These are phyloP conservation scores for Dothidotthia symphoricarpi DNA, from an alignment of 2,329 filamentous ascomycete species.

Conservation along the genomic window DNA sequence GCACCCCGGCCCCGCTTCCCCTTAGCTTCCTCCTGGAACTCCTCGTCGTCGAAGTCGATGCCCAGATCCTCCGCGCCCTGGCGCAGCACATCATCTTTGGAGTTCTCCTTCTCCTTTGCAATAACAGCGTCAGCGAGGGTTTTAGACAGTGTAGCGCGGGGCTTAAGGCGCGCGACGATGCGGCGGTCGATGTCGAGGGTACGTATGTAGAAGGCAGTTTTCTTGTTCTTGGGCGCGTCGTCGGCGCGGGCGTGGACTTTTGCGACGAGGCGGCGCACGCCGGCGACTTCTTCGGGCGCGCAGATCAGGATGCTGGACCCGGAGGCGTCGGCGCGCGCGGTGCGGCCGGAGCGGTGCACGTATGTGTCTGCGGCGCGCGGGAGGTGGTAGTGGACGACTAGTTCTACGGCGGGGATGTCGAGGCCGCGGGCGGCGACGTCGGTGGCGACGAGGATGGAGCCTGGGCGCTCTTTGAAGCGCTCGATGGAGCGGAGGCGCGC, in stretches of 20 bases:
- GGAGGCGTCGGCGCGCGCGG: conserved; percentile 74
- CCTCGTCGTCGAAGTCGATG: conserved; percentile 88
- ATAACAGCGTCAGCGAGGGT: conserved; percentile 77
- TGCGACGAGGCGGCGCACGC: conserved; percentile 76
- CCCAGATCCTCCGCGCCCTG: conserved; percentile 87
- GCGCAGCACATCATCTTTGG: conserved; percentile 81
- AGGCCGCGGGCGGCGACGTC: conserved; percentile 92
- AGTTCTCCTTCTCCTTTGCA: conserved; percentile 82
- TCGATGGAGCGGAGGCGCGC: conserved; percentile 90
- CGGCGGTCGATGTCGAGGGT: conserved; percentile 81
- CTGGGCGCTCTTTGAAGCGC: conserved; percentile 68
- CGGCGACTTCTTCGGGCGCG: conserved; percentile 83
- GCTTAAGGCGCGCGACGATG: conserved; percentile 71
- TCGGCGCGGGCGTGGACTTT: conserved; percentile 72
- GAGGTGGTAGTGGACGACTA: conserved; percentile 93
- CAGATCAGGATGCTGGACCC: conserved; percentile 88
- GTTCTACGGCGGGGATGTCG: conserved; percentile 85
- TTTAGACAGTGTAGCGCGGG: conserved; percentile 78
- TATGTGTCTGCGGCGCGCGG: conserved; percentile 90
- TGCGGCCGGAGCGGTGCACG: conserved; percentile 91
- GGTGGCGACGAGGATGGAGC: conserved; percentile 79
- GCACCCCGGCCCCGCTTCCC: conserved; percentile 64
- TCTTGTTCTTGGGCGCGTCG: conserved; percentile 50
- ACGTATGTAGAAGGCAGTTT: conserved; percentile 66
- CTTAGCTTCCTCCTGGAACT: conserved; percentile 63